A percentile compares a stretch with the other conserved stretches of the same genome.
These are phyloP conservation scores for Cyclotella sp. DNA, from an alignment of 108 stramenopile species.

Conservation along the genomic window DNA sequence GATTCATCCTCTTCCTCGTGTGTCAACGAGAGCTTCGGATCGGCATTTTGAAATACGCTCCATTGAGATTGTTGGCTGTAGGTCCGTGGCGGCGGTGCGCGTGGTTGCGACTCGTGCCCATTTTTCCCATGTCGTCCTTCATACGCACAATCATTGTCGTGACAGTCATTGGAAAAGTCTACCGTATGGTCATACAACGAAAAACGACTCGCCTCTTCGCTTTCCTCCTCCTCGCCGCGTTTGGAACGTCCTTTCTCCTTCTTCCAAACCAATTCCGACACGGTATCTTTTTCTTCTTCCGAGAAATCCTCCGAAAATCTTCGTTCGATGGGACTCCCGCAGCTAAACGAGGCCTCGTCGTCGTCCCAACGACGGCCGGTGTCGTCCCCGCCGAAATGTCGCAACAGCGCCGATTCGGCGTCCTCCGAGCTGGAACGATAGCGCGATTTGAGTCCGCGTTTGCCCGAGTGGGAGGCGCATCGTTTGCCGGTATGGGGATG, in stretches of 20 bases:
- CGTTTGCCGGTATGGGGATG: slow-evolving; percentile 17
- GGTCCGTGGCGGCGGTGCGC: neutral
- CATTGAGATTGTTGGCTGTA: slow-evolving; percentile 31
- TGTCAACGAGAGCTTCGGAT: slow-evolving; percentile 26
- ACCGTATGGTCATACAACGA: neutral
- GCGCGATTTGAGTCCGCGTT: slow-evolving; percentile 28
- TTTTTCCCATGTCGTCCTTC: too few species aligned
- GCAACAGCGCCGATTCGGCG: slow-evolving; percentile 7
- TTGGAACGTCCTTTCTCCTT: neutral
- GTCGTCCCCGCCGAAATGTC: neutral
- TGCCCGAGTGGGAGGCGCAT: slow-evolving; percentile 37
- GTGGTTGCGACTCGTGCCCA: neutral
- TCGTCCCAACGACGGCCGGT: too few species aligned
- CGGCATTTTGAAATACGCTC: slow-evolving; percentile 39
- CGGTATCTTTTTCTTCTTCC: neutral
- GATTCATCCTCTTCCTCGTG: slow-evolving; percentile 25
- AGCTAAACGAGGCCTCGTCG: slow-evolving; percentile 22
- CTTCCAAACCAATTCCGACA: neutral
- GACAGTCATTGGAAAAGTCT: slow-evolving; percentile 14
- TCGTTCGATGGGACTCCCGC: slow-evolving; percentile 34
- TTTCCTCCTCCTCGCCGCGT: neutral
- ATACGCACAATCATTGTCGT: neutral
- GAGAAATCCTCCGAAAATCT: neutral
- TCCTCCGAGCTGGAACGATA: slow-evolving; percentile 7
- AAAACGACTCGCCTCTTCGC: slow-evolving; percentile 17